phyloP scores from a whole-genome alignment of 78 protist genomes.

The Thecamonas trahens region DNA sequence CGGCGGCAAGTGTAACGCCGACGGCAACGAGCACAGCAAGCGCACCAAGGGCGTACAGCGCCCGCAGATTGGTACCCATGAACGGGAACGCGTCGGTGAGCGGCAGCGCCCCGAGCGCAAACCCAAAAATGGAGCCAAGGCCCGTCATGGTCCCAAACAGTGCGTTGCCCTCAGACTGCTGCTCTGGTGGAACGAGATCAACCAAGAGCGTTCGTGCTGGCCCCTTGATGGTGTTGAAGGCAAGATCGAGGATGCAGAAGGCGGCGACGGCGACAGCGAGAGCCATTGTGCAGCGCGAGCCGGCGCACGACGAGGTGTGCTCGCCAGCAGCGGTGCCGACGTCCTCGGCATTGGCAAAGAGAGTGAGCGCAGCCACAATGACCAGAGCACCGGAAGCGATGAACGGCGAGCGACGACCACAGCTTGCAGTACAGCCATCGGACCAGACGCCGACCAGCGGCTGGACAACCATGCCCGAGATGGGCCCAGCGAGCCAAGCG shows the following conservation, averaged over 20 bases:
- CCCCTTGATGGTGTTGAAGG: constrained; percentile 1
- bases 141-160: background rate
- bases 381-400: background rate
- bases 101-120: background rate
- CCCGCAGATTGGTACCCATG: too few species aligned
- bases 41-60: too few species aligned
- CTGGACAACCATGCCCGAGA: constrained; percentile 1
- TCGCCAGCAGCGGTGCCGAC: background rate
- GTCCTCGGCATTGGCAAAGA: background rate
- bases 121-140: background rate
- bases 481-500: background rate
- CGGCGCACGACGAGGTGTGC: background rate
- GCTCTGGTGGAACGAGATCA: background rate
- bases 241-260: too few species aligned
- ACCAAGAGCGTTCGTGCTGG: background rate
- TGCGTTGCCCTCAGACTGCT: background rate
- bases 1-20: too few species aligned
- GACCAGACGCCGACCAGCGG: background rate
- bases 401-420: background rate
- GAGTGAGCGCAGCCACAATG: background rate
- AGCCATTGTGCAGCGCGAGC: background rate
- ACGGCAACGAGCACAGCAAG: too few species aligned
- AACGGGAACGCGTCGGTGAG: background rate
- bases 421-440: background rate
- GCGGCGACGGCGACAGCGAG: background rate